Evolutionary conservation across 2,329 filamentous ascomycete genomes (phyloP).

Genomic region (Curvularia eragrostidis): DNA sequence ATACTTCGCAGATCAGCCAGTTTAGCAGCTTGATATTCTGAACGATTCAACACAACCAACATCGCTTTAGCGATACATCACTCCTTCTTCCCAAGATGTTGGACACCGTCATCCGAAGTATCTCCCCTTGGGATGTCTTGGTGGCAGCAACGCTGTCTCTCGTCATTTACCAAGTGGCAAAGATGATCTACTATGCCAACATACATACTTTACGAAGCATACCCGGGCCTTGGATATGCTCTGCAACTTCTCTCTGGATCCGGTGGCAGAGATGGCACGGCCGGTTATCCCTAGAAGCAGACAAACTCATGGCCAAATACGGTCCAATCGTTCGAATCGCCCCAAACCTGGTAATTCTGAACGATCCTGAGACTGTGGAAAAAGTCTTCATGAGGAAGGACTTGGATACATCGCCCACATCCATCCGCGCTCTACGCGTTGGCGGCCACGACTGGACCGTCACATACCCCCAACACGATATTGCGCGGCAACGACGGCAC

Average conservation of each 20-base stretch:
- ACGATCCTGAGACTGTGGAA: conserved; percentile 26
- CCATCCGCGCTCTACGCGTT: conserved; percentile 28
- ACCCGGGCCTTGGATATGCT: conserved; percentile 28
- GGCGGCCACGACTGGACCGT: conserved; percentile 32
- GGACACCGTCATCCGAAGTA: neutral
- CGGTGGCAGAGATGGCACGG: conserved; percentile 32
- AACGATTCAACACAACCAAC: neutral
- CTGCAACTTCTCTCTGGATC: conserved; percentile 26
- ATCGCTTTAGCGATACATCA: neutral
- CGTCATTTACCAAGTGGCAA: neutral
- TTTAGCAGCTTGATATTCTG: neutral
- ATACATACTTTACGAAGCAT: conserved; percentile 23
- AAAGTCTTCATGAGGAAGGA: conserved; percentile 27
- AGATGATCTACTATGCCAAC: conserved; percentile 21
- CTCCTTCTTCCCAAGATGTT: neutral
- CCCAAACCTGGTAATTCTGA: conserved; percentile 28
- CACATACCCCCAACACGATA: conserved; percentile 29
- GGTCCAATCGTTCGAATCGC: conserved; percentile 29
- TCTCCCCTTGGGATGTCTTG: neutral
- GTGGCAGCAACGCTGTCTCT: neutral
- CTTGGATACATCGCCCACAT: conserved; percentile 27
- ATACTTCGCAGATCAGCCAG: neutral
- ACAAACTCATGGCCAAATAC: conserved; percentile 27
- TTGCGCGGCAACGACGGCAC: conserved; percentile 24
- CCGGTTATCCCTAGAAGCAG: conserved; percentile 26